Conservation (phyloP, 805 yeast species). For the Candida vartiovaarae region DNA sequence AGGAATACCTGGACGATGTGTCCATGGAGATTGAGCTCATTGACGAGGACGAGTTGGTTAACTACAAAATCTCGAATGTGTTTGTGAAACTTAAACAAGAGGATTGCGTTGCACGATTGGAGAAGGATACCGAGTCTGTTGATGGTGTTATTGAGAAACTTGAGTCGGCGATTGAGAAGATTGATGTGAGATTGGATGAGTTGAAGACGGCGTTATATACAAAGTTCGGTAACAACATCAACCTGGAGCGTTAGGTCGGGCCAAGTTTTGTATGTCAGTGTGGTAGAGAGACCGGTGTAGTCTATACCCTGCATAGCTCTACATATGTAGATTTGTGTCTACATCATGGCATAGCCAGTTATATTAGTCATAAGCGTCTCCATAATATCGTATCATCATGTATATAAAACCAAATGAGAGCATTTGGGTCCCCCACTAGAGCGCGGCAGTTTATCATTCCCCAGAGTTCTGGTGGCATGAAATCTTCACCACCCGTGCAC, state of each 20-base stretch:
- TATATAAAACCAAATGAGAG: background rate
- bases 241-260: slow-evolving; percentile 52
- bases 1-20: slow-evolving; percentile 84
- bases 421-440: background rate
- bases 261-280: slow-evolving; percentile 1
- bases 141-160: slow-evolving; percentile 41
- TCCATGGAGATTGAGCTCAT: slow-evolving; percentile 78
- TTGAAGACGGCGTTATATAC: slow-evolving; percentile 76
- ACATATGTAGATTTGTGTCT: background rate
- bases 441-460: too few relatives aligned
- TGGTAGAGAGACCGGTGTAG: background rate
- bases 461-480: too few relatives aligned
- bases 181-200: slow-evolving; percentile 47
- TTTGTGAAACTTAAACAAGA: slow-evolving; percentile 65
- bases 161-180: slow-evolving; percentile 40
- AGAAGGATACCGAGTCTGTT: slow-evolving; percentile 48
- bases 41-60: slow-evolving; percentile 66
- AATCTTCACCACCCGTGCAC: slow-evolving; percentile 24
- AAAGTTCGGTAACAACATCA: slow-evolving; percentile 84
- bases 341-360: too few relatives aligned
- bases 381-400: background rate
- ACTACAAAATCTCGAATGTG: slow-evolving; percentile 74
- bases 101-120: slow-evolving; percentile 63
- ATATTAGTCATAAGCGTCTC: too few relatives aligned
- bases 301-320: too few relatives aligned